Evolutionary conservation across 768 basidiomycete species (phyloP), one percentile per base, ranked within the genome.

Genomic region (Termitomyces sp.): DNA sequence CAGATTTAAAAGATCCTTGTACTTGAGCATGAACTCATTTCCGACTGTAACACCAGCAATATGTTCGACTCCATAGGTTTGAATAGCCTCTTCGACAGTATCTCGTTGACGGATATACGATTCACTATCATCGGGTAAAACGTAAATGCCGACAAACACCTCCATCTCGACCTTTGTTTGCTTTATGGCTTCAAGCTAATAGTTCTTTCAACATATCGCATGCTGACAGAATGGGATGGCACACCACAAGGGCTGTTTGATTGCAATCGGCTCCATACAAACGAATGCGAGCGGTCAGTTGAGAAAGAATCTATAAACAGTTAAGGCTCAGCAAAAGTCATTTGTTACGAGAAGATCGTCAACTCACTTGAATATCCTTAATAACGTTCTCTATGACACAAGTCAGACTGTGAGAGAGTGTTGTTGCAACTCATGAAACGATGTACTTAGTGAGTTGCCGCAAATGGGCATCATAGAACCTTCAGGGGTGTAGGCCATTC

Each of bases 231-330:
- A 51, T 26, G 26, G 38, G 33, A 37, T 30, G 35, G 76, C 82
- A 30, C 66, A 86, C 84, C 53, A 91, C 86, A 40, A 90, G 80
- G 1, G 84, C 86, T 0, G 86, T 82, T 66, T 89, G 87, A 69
- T 92, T 91, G 67, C 90, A 93, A 71, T 92, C 91, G 17, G 90
- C 82, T 19, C 93, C 91, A 67, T 95, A 96, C 50, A 94, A 76
- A 62, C 89, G 89, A 57, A 92, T 72, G 31, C 83, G 83, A 68
- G 76, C 78, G 1, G 94, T 96, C 19, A 96, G 71, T 72, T 96
- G 94, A 35, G 93, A 94, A 59, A 96, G 69, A 41, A 92, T 74
- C 87, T 91, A 60, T 11, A 55, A 35, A 38, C 33, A 47, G 62
- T 64, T 59, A 68, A 30, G 41, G 49, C 14, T 58, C 21, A 37